Evolutionary conservation across 768 basidiomycete genomes (phyloP).

Genomic region (Kwoniella newhampshirensis): DNA sequence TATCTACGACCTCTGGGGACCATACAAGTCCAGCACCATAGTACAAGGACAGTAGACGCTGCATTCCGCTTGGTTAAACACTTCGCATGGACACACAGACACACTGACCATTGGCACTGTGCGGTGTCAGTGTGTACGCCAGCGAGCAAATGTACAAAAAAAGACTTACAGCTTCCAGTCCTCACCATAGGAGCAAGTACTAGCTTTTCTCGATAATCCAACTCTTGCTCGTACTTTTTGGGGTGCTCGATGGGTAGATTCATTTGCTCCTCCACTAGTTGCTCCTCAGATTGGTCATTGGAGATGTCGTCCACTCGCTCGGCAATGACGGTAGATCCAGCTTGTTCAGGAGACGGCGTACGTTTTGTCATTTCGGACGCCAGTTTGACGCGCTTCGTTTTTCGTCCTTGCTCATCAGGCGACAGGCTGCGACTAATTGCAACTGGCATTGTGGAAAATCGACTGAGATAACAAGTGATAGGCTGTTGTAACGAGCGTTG

Average conservation of each 20-base stretch:
- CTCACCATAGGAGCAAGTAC: constrained; percentile 99
- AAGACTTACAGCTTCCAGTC: constrained; percentile 64
- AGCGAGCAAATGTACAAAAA: background rate
- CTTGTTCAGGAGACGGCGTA: too few relatives aligned
- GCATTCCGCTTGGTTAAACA: background rate
- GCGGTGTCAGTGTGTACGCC: constrained; percentile 2
- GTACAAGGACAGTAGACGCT: constrained; percentile 76
- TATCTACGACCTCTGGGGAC: constrained; percentile 96
- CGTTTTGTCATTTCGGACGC: too few relatives aligned
- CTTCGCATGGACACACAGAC: background rate
- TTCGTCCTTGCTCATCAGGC: background rate
- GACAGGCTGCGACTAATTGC: constrained; percentile 15
- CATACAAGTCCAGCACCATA: constrained; percentile 93
- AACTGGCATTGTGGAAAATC: constrained; percentile 11
- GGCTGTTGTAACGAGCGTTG: background rate
- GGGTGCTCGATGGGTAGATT: constrained; percentile 29
- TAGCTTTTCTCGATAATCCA: constrained; percentile 79
- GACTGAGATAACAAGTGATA: background rate
- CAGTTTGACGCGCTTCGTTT: too few relatives aligned
- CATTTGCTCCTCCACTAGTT: constrained; percentile 41
- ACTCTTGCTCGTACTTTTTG: constrained; percentile 38
- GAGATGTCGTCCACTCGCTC: background rate
- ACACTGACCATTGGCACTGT: constrained; percentile 67
- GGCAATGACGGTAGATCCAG: too few relatives aligned
- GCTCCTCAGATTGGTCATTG: constrained; percentile 13